Evolutionary conservation across 176 grass and related monocot genomes (phyloP).

Genomic region (Rhynchospora tenuis): DNA sequence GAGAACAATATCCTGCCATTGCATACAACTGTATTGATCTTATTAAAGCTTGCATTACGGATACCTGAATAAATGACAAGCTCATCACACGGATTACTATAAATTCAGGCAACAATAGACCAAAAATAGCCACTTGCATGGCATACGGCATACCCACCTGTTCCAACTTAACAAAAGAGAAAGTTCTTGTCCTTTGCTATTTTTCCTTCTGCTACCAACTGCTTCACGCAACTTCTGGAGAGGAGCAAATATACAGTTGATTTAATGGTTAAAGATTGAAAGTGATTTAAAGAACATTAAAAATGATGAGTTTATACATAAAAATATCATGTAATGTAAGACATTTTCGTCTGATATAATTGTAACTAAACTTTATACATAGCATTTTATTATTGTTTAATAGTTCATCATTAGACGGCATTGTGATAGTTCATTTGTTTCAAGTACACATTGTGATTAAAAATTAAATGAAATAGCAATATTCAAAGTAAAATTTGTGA

Average conservation of each 20-base stretch:
- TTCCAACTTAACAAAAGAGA: constrained; percentile 7
- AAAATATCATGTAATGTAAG: neutral
- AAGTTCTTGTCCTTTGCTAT: constrained; percentile 5
- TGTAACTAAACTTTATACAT: neutral
- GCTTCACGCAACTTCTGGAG: neutral
- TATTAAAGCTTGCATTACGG: neutral
- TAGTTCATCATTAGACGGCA: neutral
- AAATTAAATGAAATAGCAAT: too few species aligned
- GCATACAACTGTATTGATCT: neutral
- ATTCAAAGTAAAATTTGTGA: too few species aligned
- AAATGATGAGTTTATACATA: neutral
- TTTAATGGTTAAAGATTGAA: neutral
- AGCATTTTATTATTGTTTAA: neutral
- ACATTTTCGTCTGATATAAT: neutral
- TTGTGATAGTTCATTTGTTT: too few species aligned
- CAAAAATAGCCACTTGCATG: neutral
- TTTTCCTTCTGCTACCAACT: neutral
- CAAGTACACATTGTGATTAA: too few species aligned
- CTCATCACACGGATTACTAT: neutral
- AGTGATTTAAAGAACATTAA: constrained; percentile 5
- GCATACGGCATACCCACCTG: neutral
- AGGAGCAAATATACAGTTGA: neutral
- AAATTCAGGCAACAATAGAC: neutral
- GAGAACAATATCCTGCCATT: too few species aligned
- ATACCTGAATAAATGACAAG: neutral